Conservation (phyloP, 768 basidiomycete species). For the Mycena galopus region DNA sequence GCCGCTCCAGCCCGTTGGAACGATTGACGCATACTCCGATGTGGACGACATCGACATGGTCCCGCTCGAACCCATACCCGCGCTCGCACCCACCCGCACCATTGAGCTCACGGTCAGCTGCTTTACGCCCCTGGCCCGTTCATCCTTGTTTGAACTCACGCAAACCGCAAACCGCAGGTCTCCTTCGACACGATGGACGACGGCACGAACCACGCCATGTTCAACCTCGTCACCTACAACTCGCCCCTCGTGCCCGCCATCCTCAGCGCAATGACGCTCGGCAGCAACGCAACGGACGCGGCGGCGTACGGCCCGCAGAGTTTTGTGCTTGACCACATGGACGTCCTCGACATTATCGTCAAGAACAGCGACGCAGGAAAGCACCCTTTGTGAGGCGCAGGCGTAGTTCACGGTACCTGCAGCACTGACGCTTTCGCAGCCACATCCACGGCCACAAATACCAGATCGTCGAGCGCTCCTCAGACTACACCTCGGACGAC, state of each 20-base stretch:
- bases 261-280: slow-evolving; percentile 83
- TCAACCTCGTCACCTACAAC: slow-evolving; percentile 80
- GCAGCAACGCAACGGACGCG: slow-evolving; percentile 73
- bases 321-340: slow-evolving; percentile 80
- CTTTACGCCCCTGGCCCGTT: neutral
- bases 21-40: slow-evolving; percentile 68
- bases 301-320: slow-evolving; percentile 85
- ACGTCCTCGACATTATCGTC: slow-evolving; percentile 83
- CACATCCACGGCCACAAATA: slow-evolving; percentile 93
- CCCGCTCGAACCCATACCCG: slow-evolving; percentile 67
- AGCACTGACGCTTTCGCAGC: slow-evolving; percentile 54
- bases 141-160: too few relatives aligned
- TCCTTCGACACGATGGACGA: slow-evolving; percentile 88
- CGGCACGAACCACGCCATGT: slow-evolving; percentile 87
- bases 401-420: neutral
- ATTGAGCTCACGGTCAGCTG: slow-evolving; percentile 69
- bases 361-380: slow-evolving; percentile 80
- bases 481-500: slow-evolving; percentile 81
- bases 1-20: slow-evolving; percentile 59
- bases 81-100: slow-evolving; percentile 65
- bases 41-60: slow-evolving; percentile 79
- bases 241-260: slow-evolving; percentile 79
- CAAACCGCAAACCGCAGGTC: slow-evolving; percentile 43
- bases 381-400: slow-evolving; percentile 82
- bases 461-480: slow-evolving; percentile 81